Conservation (phyloP, 129 eudicot genomes). For the Gnaphalium uliginosum region DNA sequence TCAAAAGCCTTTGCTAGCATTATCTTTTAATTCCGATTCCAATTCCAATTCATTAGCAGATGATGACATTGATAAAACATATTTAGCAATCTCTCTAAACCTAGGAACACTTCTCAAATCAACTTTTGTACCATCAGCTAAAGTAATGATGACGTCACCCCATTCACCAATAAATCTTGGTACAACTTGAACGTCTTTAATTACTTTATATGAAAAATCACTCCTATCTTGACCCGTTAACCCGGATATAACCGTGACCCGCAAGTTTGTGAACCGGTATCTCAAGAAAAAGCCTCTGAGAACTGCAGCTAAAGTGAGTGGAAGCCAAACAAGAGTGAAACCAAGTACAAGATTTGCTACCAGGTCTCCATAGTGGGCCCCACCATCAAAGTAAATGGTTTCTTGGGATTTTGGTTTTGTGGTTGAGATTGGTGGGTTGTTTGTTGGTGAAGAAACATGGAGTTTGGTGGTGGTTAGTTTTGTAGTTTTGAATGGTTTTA, state of each 20-base stretch:
- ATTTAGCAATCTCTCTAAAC: constrained; percentile 90
- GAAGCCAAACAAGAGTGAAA: constrained; percentile 92
- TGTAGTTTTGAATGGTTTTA: neutral
- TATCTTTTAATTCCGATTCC: constrained; percentile 44
- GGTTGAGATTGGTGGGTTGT: constrained; percentile 50
- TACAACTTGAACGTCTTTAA: constrained; percentile 91
- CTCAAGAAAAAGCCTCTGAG: constrained; percentile 80
- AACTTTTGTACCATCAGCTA: constrained; percentile 87
- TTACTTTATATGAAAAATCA: constrained; percentile 76
- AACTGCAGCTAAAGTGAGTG: constrained; percentile 88
- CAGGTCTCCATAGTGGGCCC: constrained; percentile 95
- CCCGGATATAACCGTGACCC: constrained; percentile 95
- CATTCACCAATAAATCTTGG: constrained; percentile 96
- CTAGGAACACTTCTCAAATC: constrained; percentile 96
- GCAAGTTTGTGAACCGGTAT: constrained; percentile 75
- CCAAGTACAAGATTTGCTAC: constrained; percentile 83
- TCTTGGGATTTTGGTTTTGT: constrained; percentile 55
- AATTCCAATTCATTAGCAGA: constrained; percentile 22
- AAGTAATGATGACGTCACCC: constrained; percentile 92
- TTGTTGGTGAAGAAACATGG: constrained; percentile 31
- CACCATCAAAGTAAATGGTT: constrained; percentile 89
- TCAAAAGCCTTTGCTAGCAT: constrained; percentile 63
- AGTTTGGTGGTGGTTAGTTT: neutral
- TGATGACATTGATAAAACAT: constrained; percentile 73
- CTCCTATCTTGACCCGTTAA: constrained; percentile 92